Evolutionary conservation across 1,284 basidiomycete genomes (phyloP).

Genomic region (Ganoderma leucocontextum): DNA sequence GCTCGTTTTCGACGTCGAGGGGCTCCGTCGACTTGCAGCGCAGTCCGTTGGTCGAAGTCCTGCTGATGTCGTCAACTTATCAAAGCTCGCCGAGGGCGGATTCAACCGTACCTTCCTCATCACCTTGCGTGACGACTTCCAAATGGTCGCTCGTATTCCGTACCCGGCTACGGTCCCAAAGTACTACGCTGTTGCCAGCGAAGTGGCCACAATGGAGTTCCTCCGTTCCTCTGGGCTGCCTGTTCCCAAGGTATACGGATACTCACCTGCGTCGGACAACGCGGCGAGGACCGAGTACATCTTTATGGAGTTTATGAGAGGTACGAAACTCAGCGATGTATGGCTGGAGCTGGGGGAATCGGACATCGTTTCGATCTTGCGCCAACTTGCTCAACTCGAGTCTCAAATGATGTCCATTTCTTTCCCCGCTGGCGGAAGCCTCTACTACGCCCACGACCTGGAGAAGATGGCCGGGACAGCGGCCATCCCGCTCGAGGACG

Average conservation of each 20-base stretch:
- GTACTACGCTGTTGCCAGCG: slow-evolving; percentile 55
- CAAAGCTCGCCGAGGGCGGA: slow-evolving; percentile 55
- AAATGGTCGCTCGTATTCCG: slow-evolving; percentile 58
- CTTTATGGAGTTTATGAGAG: slow-evolving; percentile 58
- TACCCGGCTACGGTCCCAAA: slow-evolving; percentile 54
- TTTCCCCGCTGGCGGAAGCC: slow-evolving; percentile 59
- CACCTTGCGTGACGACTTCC: slow-evolving; percentile 51
- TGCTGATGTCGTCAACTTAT: slow-evolving; percentile 46
- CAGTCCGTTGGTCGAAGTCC: slow-evolving; percentile 48
- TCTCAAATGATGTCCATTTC: slow-evolving; percentile 56
- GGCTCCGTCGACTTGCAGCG: slow-evolving; percentile 54
- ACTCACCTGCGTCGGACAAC: slow-evolving; percentile 57
- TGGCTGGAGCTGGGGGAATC: slow-evolving; percentile 44
- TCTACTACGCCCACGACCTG: slow-evolving; percentile 57
- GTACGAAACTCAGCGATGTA: slow-evolving; percentile 53
- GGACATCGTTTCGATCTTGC: slow-evolving; percentile 52
- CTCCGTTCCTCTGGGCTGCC: slow-evolving; percentile 57
- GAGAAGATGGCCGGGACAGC: slow-evolving; percentile 44
- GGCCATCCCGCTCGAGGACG: slow-evolving; percentile 47
- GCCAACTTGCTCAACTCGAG: slow-evolving; percentile 57
- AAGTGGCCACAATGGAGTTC: slow-evolving; percentile 58
- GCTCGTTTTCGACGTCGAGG: slow-evolving; percentile 50
- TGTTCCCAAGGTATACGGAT: slow-evolving; percentile 57
- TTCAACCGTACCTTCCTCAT: slow-evolving; percentile 56
- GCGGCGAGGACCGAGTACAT: slow-evolving; percentile 58